Evolutionary conservation across 495 filamentous ascomycete genomes (phyloP).

Genomic region (Penicillium cosmopolitanum): DNA sequence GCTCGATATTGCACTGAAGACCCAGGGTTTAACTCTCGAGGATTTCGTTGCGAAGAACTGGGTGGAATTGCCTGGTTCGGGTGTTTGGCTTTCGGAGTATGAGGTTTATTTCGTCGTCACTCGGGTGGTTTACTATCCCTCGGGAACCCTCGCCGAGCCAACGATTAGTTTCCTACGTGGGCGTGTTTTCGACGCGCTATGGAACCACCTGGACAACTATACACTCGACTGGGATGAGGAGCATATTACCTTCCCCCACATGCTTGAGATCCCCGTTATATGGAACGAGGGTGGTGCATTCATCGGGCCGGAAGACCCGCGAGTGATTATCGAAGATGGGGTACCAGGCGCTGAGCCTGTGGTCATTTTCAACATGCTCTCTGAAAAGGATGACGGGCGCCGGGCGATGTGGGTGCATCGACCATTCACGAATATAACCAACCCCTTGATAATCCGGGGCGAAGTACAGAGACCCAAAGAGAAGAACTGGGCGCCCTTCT

Average conservation of each 20-base stretch:
- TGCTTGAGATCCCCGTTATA: not conserved
- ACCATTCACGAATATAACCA: slow-evolving; percentile 7
- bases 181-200: slow-evolving; percentile 4
- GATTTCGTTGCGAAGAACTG: slow-evolving; percentile 3
- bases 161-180: slow-evolving; percentile 10
- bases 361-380: slow-evolving; percentile 10
- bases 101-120: slow-evolving; percentile 4
- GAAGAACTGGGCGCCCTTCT: slow-evolving; percentile 13
- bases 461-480: not conserved
- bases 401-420: slow-evolving; percentile 13
- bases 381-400: not conserved
- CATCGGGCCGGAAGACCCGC: slow-evolving; percentile 7
- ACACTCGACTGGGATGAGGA: slow-evolving; percentile 8
- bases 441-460: slow-evolving; percentile 6
- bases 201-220: slow-evolving; percentile 11
- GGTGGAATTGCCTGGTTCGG: slow-evolving; percentile 9
- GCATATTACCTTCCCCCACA: slow-evolving; percentile 3
- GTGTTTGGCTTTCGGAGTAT: slow-evolving; percentile 8
- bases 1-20: not conserved
- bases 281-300: not conserved
- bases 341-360: slow-evolving; percentile 6
- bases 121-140: slow-evolving; percentile 10
- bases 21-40: not conserved
- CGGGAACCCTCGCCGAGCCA: slow-evolving; percentile 3
- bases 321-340: slow-evolving; percentile 4